A percentile compares a stretch with the other conserved stretches of the same genome.
Evolutionary conservation across 805 yeast genomes (phyloP).

Genomic region (Kazachstania bromeliacearum): DNA sequence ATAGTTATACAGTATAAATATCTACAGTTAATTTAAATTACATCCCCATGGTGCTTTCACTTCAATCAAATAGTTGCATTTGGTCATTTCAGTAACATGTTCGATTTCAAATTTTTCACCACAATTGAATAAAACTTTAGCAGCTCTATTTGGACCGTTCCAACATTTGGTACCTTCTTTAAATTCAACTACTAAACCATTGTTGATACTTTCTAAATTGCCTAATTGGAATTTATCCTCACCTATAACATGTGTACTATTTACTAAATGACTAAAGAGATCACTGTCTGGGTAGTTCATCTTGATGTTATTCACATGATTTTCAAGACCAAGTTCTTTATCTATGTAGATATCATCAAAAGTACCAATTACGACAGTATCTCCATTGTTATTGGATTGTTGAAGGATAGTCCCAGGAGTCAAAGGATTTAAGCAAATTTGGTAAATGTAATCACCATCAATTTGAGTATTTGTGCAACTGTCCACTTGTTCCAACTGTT

Average conservation of each 20-base stretch:
- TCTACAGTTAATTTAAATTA: constrained; percentile 11
- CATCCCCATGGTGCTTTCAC: constrained; percentile 37
- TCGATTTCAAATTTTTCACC: constrained; percentile 39
- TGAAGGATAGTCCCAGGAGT: constrained; percentile 16
- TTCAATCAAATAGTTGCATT: constrained; percentile 63
- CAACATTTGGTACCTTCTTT: constrained; percentile 73
- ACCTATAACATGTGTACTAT: constrained; percentile 14
- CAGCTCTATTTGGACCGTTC: constrained; percentile 86
- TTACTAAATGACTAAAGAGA: constrained; percentile 18
- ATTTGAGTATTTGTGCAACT: constrained; percentile 9
- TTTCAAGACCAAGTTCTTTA: constrained; percentile 8
- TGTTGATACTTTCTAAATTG: constrained; percentile 26
- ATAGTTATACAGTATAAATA: too few relatives aligned
- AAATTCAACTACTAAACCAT: constrained; percentile 34
- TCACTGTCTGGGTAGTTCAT: constrained; percentile 19
- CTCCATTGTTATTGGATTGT: constrained; percentile 15
- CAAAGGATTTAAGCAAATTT: constrained; percentile 14
- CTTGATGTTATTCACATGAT: constrained; percentile 19
- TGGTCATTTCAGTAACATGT: constrained; percentile 80
- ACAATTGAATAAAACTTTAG: constrained; percentile 55
- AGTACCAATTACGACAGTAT: constrained; percentile 21
- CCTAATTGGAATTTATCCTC: constrained; percentile 15
- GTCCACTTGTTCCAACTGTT: constrained; percentile 5
- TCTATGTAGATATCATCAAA: constrained; percentile 11
- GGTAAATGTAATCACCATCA: constrained; percentile 16